A percentile compares a stretch with the other conserved stretches of the same genome.
phyloP scores from a whole-genome alignment of 768 basidiomycete genomes.

The Xanthoconium stramineum region DNA sequence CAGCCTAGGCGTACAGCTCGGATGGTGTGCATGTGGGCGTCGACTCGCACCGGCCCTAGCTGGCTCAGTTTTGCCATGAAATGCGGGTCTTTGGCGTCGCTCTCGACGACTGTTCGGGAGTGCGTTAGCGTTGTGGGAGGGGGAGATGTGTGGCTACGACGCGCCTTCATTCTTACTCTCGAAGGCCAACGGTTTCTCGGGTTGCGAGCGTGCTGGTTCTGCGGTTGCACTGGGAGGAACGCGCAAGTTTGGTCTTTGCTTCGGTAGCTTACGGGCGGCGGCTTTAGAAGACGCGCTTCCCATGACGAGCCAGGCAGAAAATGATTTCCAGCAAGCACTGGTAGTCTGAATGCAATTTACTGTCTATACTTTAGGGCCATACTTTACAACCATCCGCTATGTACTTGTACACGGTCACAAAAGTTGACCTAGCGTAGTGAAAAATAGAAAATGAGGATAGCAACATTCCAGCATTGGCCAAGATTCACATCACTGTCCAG shows the following conservation, averaged over 20 bases:
- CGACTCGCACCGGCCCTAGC: slow-evolving; percentile 68
- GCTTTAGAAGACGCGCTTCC: slow-evolving; percentile 62
- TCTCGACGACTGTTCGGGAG: slow-evolving; percentile 50
- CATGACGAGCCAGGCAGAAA: slow-evolving; percentile 37
- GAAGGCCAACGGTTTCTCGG: slow-evolving; percentile 38
- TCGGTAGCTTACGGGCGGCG: slow-evolving; percentile 54
- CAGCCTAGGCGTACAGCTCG: slow-evolving; percentile 46
- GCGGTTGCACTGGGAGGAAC: slow-evolving; percentile 22
- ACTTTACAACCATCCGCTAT: slow-evolving; percentile 38
- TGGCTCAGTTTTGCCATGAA: slow-evolving; percentile 61
- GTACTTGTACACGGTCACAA: slow-evolving; percentile 38
- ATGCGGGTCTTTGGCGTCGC: slow-evolving; percentile 69
- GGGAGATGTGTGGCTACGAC: background rate
- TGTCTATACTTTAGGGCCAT: slow-evolving; percentile 35
- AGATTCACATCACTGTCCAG: slow-evolving; percentile 23
- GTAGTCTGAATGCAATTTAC: slow-evolving; percentile 17
- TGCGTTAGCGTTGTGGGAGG: background rate
- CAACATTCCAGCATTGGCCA: slow-evolving; percentile 31
- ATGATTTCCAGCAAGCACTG: background rate
- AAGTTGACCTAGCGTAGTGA: slow-evolving; percentile 30
- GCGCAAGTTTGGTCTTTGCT: slow-evolving; percentile 41
- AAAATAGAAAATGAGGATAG: slow-evolving; percentile 31
- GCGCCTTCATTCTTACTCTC: slow-evolving; percentile 52
- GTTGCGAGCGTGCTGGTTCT: slow-evolving; percentile 11
- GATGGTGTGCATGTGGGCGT: slow-evolving; percentile 55